phyloP scores from a whole-genome alignment of 2,329 filamentous ascomycete genomes.

The Penicillium sp. region DNA sequence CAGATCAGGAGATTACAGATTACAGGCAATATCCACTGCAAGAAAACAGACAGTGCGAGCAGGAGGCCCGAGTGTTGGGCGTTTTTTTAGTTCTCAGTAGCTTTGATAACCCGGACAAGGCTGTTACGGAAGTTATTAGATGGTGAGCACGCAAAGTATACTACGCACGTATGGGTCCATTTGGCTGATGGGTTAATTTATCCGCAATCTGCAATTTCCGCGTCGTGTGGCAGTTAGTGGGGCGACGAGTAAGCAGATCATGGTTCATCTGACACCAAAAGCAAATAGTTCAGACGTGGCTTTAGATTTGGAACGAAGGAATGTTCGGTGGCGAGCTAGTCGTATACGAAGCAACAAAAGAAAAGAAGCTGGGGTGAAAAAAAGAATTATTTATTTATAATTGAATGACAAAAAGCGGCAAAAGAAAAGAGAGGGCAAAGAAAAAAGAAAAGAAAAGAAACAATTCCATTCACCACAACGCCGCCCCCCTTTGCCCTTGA shows the following conservation, averaged over 20 bases:
- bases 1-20: slow-evolving; percentile 4
- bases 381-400: too few relatives aligned
- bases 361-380: too few relatives aligned
- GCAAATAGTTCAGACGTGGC: neutral
- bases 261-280: slow-evolving; percentile 17
- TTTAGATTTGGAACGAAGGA: neutral
- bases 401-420: too few relatives aligned
- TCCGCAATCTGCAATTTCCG: neutral
- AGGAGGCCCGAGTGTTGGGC: slow-evolving; percentile 1
- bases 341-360: neutral
- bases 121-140: too few relatives aligned
- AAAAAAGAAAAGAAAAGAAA: neutral
- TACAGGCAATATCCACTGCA: slow-evolving; percentile 2
- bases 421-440: too few relatives aligned
- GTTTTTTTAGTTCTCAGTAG: neutral
- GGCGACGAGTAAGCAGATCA: slow-evolving; percentile 13
- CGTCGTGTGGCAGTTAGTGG: slow-evolving; percentile 4
- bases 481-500: neutral
- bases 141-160: too few relatives aligned
- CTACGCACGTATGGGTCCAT: neutral
- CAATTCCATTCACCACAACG: neutral
- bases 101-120: too few relatives aligned
- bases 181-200: neutral
- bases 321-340: neutral
- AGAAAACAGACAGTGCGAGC: slow-evolving; percentile 1